These are phyloP conservation scores for Rosa lucieae DNA, from an alignment of 306 rosid species.

Conservation along the genomic window DNA sequence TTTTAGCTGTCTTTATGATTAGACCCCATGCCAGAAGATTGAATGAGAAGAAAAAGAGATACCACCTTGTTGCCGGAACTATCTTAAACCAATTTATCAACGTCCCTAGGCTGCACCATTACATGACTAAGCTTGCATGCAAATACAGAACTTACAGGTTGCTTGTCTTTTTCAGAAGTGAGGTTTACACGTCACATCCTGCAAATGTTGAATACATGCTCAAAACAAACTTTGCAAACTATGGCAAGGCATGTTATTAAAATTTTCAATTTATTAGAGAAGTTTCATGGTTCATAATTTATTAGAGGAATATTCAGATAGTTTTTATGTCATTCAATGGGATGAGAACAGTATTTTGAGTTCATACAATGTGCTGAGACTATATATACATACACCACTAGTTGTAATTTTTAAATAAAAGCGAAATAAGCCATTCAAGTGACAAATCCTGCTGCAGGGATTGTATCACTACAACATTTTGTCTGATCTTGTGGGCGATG, in stretches of 20 bases:
- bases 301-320: not conserved
- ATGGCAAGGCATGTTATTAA: not conserved
- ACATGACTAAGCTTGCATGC: constrained; percentile 19
- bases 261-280: no score
- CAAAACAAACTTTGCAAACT: constrained; percentile 16
- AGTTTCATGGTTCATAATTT: no score
- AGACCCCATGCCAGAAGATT: no score
- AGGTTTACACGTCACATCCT: constrained; percentile 27
- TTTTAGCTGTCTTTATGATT: no score
- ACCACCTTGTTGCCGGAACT: constrained; percentile 25
- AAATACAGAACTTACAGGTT: constrained; percentile 18
- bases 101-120: constrained; percentile 22
- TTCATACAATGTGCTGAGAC: no score
- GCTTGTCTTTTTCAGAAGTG: constrained; percentile 15
- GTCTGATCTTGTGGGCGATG: constrained; percentile 20
- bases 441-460: constrained; percentile 11
- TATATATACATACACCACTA: no score
- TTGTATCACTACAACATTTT: constrained; percentile 17
- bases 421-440: no score
- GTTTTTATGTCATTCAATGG: no score
- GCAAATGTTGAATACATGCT: constrained; percentile 27
- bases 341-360: no score
- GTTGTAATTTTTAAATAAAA: not conserved
- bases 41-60: not conserved
- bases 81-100: constrained; percentile 13